phyloP scores from a whole-genome alignment of 768 basidiomycete species.

The Agaricus subrufescens region DNA sequence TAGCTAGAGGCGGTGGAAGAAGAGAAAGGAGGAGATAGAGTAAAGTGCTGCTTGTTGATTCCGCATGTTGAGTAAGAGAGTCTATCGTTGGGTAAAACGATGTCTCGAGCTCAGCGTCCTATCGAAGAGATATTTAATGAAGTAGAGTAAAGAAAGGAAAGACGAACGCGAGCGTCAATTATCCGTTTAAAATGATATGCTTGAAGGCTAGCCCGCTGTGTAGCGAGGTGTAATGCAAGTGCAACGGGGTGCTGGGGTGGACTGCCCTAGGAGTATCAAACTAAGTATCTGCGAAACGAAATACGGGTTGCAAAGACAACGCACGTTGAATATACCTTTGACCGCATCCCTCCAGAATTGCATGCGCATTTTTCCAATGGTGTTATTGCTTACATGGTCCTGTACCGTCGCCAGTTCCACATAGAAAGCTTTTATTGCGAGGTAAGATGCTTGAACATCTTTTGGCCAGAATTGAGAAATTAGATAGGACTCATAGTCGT shows the following conservation, averaged over 20 bases:
- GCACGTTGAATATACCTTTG: slow-evolving; percentile 61
- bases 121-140: neutral
- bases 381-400: slow-evolving; percentile 67
- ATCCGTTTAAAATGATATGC: slow-evolving; percentile 80
- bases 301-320: slow-evolving; percentile 11
- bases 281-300: slow-evolving; percentile 14
- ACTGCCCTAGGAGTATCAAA: slow-evolving; percentile 43
- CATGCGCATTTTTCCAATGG: slow-evolving; percentile 79
- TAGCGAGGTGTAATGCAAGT: slow-evolving; percentile 60
- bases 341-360: slow-evolving; percentile 86
- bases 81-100: slow-evolving; percentile 64
- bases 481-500: slow-evolving; percentile 81
- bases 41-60: slow-evolving; percentile 75
- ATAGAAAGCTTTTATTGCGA: slow-evolving; percentile 83
- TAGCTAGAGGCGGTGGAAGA: slow-evolving; percentile 47
- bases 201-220: slow-evolving; percentile 45
- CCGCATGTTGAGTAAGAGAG: slow-evolving; percentile 67
- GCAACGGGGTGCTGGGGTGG: slow-evolving; percentile 82
- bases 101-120: slow-evolving; percentile 66
- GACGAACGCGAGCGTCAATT: slow-evolving; percentile 75
- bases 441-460: slow-evolving; percentile 60
- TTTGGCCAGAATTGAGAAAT: slow-evolving; percentile 68
- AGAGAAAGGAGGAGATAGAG: slow-evolving; percentile 74
- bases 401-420: slow-evolving; percentile 75
- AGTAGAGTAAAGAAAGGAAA: neutral